A percentile compares a stretch with the other conserved stretches of the same genome.
These are phyloP conservation scores for Annulohypoxylon bovei DNA, from an alignment of 495 filamentous ascomycete species.

Conservation along the genomic window DNA sequence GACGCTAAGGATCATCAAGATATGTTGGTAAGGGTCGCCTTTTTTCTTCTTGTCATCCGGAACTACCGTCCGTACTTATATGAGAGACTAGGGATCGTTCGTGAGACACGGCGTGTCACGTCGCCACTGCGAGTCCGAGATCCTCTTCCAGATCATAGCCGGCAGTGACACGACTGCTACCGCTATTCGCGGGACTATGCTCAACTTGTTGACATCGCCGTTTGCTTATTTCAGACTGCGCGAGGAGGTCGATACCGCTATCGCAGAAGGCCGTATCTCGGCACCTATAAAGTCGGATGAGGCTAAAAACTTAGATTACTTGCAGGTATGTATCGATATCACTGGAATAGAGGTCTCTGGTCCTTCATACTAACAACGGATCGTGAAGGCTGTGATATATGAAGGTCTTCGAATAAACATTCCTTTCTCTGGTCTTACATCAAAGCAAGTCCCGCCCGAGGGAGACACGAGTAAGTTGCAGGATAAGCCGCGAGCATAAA, in stretches of 20 bases:
- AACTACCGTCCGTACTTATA: neutral
- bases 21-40: constrained; percentile 49
- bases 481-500: neutral
- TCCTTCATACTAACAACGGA: constrained; percentile 41
- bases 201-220: constrained; percentile 57
- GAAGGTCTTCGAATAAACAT: constrained; percentile 55
- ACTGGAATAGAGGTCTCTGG: neutral
- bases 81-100: constrained; percentile 49
- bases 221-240: constrained; percentile 62
- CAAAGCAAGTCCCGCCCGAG: constrained; percentile 55
- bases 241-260: constrained; percentile 61
- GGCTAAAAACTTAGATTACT: constrained; percentile 53
- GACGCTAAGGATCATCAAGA: constrained; percentile 48
- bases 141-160: constrained; percentile 51
- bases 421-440: constrained; percentile 56
- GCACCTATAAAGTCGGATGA: constrained; percentile 50
- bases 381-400: constrained; percentile 50
- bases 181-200: constrained; percentile 63
- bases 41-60: neutral
- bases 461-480: constrained; percentile 35
- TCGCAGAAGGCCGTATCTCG: constrained; percentile 43
- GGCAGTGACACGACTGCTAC: constrained; percentile 68
- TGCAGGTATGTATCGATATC: constrained; percentile 46
- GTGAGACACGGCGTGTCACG: constrained; percentile 52
- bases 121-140: constrained; percentile 52